Evolutionary conservation across 2,329 filamentous ascomycete species (phyloP), one percentile per base, ranked within the genome.

Genomic region (Paracoccidioides brasiliensis): DNA sequence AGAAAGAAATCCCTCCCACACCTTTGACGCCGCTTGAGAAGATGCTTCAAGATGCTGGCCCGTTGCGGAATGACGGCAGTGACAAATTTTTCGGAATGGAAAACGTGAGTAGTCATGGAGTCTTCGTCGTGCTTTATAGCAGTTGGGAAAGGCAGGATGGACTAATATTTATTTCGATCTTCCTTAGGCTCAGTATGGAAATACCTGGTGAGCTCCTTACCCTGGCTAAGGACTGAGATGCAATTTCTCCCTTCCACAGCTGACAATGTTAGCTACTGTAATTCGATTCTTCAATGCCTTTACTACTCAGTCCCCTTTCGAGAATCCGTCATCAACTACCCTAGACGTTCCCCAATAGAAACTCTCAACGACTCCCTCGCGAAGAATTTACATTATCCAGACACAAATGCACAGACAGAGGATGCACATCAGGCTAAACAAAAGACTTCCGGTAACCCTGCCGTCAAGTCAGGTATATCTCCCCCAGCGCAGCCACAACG

Each of bases 61-160:
- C 90, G 2, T 74, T 94, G 62, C 83, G 89, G 65, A 77, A 80
- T 62, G 90, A 97, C 72, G 93, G 93, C 54, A 95, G 88, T 69
- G 93, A 97, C 75, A 95, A 95, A 75, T 98, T 95, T 76, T 97
- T 94, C 74, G 93, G 93, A 14, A 85, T 97, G 70, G 93, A 98
- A 74, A 98, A 98, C 74, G 91, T 97, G 78, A 74, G 88, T 77
- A 53, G 2, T 32, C 6, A 42, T 40, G 30, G 35, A 41, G 42
- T 22, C 10, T 8, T 44, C 28, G 9, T 37, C 14, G 5, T 33
- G 9, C 32, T 7, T 32, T 37, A 30, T n/a, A 22, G 32, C 14
- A 37, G 3, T 33, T 37, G 46, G 45, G 32, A 15, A 35, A 9
- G 3, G 9, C 15, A 50, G 53, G 28, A 33, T 52, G 38, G 22